Evolutionary conservation across 2,329 filamentous ascomycete genomes (phyloP), one percentile per base, ranked within the genome.

Genomic region (Immersiporthe knoxdaviesiana): DNA sequence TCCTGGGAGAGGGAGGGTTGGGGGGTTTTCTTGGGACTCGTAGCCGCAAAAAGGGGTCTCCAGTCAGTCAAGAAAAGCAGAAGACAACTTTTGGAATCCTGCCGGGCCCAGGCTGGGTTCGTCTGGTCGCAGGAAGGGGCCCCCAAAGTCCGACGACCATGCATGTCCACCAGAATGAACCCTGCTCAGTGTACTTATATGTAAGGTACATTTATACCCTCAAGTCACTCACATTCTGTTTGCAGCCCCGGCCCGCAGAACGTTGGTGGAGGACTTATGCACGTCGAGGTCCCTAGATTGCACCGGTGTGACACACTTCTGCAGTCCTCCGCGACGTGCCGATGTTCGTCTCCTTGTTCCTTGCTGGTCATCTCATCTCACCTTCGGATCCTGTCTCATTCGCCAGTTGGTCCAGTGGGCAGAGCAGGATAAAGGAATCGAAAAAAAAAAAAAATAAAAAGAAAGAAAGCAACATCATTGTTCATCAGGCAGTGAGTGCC

Each of bases 231-330:
- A 11, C 2, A 52, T 27, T 14, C 11, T 18, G 24, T 32, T 8
- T 56, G 52, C 52, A 16, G 52, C 27, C 5, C 10, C 24, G 11
- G n/a, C 11, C 50, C 24, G 50, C 50, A 21, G 14, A 52, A 52
- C 10, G 11, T 27, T 52, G 50, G 44, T 47, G 44, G 44, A 47
- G 44, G 44, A 56, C 27, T 56, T n/a, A 63, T 63, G 60, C 60
- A 47, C n/a, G 39, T 50, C 39, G 60, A 47, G 39, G 60, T n/a
- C n/a, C n/a, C n/a, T n/a, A n/a, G n/a, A n/a, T 63, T 47, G 30
- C 60, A 63, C 27, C n/a, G 44, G 60, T 44, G 60, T 63, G 60
- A 18, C 60, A 63, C 60, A 30, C 27, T n/a, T n/a, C n/a, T 63
- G 37, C 60, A 41, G 50, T 63, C 60, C 60, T 63, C 39, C 44